Percentiles rank a stretch among this genome's conserved stretches.
Conservation (phyloP, 75 land plant genomes). For the Picea sitchensis region DNA sequence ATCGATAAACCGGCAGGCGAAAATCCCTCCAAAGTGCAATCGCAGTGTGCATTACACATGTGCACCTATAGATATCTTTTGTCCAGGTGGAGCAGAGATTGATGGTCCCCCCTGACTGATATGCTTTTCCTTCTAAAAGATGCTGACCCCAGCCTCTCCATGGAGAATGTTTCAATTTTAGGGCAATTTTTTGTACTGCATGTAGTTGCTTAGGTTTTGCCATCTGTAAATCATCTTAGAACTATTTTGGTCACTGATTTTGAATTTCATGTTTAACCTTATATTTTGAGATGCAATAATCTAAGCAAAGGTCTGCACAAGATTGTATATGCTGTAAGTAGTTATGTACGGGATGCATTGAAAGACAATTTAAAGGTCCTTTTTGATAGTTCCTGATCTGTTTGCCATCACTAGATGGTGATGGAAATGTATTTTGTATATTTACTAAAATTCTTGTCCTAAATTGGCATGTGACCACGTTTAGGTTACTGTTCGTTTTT, state of each 20-base stretch:
- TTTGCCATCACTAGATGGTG: background rate
- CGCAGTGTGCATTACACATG: background rate
- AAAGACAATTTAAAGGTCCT: background rate
- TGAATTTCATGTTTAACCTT: background rate
- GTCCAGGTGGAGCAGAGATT: background rate
- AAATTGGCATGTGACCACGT: background rate
- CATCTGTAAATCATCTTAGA: background rate
- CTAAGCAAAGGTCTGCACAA: background rate
- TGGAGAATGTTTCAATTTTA: background rate
- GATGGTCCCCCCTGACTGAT: background rate
- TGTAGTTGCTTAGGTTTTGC: background rate
- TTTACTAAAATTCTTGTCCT: too few species aligned
- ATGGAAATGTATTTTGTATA: background rate
- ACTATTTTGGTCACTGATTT: background rate
- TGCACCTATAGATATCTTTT: constrained; percentile 7
- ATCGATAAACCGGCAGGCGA: background rate
- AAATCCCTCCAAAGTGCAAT: background rate
- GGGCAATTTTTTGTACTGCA: background rate
- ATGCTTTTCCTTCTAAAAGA: background rate
- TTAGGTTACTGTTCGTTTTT: background rate
- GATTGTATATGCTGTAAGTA: background rate
- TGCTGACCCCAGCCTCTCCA: background rate
- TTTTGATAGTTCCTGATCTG: background rate
- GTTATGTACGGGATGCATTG: background rate
- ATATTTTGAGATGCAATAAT: background rate